Base-by-base conservation (phyloP, 2,329 filamentous ascomycete genomes). In the Beauveria pseudobassiana region DNA sequence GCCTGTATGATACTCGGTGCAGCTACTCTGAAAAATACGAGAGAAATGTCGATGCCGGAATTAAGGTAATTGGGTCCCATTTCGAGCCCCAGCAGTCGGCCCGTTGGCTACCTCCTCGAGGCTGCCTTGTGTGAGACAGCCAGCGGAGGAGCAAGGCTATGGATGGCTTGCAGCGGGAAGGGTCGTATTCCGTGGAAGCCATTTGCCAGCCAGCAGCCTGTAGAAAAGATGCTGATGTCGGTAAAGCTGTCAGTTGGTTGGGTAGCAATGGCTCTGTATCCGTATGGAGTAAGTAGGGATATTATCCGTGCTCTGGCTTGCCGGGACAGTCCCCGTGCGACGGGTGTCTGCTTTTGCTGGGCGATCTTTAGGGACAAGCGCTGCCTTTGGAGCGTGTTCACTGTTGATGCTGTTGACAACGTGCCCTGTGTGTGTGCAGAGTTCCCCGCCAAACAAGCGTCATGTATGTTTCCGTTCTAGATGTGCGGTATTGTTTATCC, bases 371-470 rank as follows among this genome's bases (percentile, higher is more conserved):
- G 54, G 54, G 26, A 57, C 54, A 46, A 48, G 26, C 7, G 20
- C 10, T 42, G 34, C 34, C 34, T 38, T 38, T n/a, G 8, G 24
- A 26, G 20, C 51, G 51, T 42, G 52, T 24, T 24, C 22, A 24
- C 22, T 24, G 22, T 52, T 16, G 16, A 22, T 22, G 30, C 49
- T 28, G 9, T 20, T 43, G 42, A 20, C 34, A 38, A 6, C 12
- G 6, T 38, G 34, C 34, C 14, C 34, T 38, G 34, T 34, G 34
- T 38, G 12, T 16, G 34, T 28, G 14, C 51, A 18, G 53, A 26
- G 40, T 56, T 56, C 53, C 53, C 53, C 53, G 53, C 53, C 53
- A 56, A 56, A 56, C 53, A 56, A 45, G 53, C 53, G 53, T 56
- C 40, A 30, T 46, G 34, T n/a, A 14, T 14, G 34, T 38, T 38